Evolutionary conservation across 805 yeast species (phyloP).

Genomic region (Ogataea ganodermae): DNA sequence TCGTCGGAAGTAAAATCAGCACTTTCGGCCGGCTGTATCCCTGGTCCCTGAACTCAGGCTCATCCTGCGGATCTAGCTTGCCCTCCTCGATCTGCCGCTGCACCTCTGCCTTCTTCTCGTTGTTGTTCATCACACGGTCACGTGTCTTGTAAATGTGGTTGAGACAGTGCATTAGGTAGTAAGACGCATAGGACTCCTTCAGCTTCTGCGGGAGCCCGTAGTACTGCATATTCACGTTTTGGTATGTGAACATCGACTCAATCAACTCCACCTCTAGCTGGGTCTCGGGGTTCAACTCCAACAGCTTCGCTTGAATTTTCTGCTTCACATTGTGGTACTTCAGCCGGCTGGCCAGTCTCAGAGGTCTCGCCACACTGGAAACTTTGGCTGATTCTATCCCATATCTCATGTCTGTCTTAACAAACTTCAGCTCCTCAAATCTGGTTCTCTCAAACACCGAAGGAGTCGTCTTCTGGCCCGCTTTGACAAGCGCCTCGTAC

Average conservation of each 20-base stretch:
- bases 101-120: slow-evolving; percentile 51
- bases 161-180: slow-evolving; percentile 69
- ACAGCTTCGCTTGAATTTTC: slow-evolving; percentile 41
- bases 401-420: slow-evolving; percentile 36
- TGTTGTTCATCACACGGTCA: slow-evolving; percentile 80
- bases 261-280: slow-evolving; percentile 53
- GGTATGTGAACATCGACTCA: slow-evolving; percentile 69
- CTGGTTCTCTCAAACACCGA: background rate
- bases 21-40: slow-evolving; percentile 95
- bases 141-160: slow-evolving; percentile 88
- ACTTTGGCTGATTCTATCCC: slow-evolving; percentile 9
- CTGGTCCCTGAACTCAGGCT: slow-evolving; percentile 80
- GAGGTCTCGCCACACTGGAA: slow-evolving; percentile 7
- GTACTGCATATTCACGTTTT: slow-evolving; percentile 62
- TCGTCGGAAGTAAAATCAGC: slow-evolving; percentile 78
- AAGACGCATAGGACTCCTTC: slow-evolving; percentile 48
- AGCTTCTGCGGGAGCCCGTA: slow-evolving; percentile 47
- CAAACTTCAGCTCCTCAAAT: slow-evolving; percentile 30
- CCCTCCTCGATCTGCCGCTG: slow-evolving; percentile 41
- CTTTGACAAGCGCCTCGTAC: slow-evolving; percentile 22
- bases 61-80: slow-evolving; percentile 31
- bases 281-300: slow-evolving; percentile 36
- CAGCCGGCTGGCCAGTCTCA: slow-evolving; percentile 13
- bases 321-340: slow-evolving; percentile 48
- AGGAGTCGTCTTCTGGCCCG: slow-evolving; percentile 10